Percentiles rank a stretch among this genome's conserved stretches.
These are phyloP conservation scores for Paramecium biaurelia DNA, from an alignment of 73 alveolate genomes.

Conservation along the genomic window DNA sequence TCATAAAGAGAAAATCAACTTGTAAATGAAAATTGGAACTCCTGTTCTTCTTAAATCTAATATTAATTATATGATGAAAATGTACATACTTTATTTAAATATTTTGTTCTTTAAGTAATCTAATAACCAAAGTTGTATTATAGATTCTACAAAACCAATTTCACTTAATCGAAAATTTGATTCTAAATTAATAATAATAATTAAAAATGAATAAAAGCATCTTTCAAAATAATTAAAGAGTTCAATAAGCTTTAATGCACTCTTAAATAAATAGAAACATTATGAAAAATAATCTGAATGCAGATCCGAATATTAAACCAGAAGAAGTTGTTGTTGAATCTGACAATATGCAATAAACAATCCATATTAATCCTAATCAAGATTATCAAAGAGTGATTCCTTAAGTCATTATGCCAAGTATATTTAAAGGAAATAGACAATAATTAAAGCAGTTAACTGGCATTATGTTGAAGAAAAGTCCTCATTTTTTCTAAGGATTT, in stretches of 20 bases:
- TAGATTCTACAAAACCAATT: no score
- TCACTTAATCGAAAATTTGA: no score
- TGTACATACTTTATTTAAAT: no score
- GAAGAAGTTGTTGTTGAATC: background rate
- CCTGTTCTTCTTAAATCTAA: no score
- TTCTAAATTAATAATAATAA: background rate
- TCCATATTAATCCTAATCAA: background rate
- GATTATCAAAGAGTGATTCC: background rate
- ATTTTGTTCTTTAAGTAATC: no score
- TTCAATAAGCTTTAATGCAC: background rate
- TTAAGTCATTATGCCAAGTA: background rate
- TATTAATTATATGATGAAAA: no score
- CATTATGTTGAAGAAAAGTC: background rate
- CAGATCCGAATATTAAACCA: background rate
- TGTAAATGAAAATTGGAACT: no score
- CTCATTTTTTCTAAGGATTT: conserved; percentile 8
- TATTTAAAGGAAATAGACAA: background rate
- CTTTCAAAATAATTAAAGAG: background rate
- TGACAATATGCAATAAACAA: background rate
- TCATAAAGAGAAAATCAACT: background rate
- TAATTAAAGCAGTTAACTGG: background rate
- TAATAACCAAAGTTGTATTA: no score
- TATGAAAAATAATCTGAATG: background rate
- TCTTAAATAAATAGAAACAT: background rate
- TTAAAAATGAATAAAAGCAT: background rate